Conservation (phyloP, 768 basidiomycete species). For the Cantharellus cinnabarinus region DNA sequence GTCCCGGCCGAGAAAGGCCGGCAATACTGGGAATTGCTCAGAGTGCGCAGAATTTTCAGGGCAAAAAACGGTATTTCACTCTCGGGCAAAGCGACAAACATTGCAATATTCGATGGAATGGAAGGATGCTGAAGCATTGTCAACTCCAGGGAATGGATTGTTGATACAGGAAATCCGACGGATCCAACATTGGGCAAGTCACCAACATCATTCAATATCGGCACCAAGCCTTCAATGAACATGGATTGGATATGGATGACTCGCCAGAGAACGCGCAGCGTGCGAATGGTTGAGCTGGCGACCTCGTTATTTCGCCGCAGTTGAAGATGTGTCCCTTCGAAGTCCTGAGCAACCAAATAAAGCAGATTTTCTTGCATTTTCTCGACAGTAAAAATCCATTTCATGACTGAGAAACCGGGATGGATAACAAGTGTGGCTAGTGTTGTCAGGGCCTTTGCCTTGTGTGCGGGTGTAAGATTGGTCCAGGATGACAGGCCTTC, state of each 20-base stretch:
- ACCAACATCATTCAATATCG: constrained; percentile 47
- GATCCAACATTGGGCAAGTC: constrained; percentile 18
- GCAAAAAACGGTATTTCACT: constrained; percentile 54
- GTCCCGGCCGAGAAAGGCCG: constrained; percentile 4
- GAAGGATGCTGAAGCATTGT: constrained; percentile 46
- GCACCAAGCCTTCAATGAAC: constrained; percentile 75
- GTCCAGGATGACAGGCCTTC: neutral
- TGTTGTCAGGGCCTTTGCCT: constrained; percentile 5
- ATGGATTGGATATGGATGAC: constrained; percentile 71
- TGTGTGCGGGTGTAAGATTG: neutral
- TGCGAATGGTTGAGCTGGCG: constrained; percentile 57
- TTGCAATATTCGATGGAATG: constrained; percentile 61
- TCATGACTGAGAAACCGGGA: constrained; percentile 75
- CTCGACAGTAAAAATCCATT: constrained; percentile 52
- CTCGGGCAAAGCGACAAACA: constrained; percentile 51
- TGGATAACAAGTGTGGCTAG: constrained; percentile 34
- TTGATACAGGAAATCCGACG: constrained; percentile 13
- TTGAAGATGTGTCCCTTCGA: constrained; percentile 53
- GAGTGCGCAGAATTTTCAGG: constrained; percentile 48
- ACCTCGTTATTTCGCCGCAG: constrained; percentile 26
- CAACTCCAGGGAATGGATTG: constrained; percentile 47
- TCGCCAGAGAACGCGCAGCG: constrained; percentile 62
- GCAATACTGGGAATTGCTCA: constrained; percentile 45
- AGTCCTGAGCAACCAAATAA: constrained; percentile 61
- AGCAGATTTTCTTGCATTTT: constrained; percentile 54